A percentile compares a stretch with the other conserved stretches of the same genome.
Evolutionary conservation across 805 yeast species (phyloP).

Genomic region (Tetrapisispora phaffii): DNA sequence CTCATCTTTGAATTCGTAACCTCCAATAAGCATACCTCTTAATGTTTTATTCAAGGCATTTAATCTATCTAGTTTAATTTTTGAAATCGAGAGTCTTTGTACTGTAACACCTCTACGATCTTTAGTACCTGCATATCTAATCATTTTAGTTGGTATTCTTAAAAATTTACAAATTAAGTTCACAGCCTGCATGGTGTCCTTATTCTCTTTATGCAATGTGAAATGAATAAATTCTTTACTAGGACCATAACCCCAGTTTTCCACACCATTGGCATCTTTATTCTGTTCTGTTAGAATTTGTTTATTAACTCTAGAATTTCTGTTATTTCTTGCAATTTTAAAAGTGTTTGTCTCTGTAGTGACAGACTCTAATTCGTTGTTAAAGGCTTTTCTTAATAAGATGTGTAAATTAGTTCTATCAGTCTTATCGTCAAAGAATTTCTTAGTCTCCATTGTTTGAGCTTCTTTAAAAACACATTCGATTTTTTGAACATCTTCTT

Average conservation of each 20-base stretch:
- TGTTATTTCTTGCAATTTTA: slow-evolving; percentile 46
- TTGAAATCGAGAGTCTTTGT: slow-evolving; percentile 63
- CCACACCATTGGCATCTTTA: slow-evolving; percentile 39
- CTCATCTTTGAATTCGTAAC: slow-evolving; percentile 55
- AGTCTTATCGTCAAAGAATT: slow-evolving; percentile 54
- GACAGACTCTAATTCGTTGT: slow-evolving; percentile 64
- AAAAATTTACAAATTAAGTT: slow-evolving; percentile 60
- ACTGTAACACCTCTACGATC: slow-evolving; percentile 94
- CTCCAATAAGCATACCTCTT: slow-evolving; percentile 71
- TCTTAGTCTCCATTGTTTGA: slow-evolving; percentile 46
- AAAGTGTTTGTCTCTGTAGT: slow-evolving; percentile 64
- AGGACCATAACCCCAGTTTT: slow-evolving; percentile 68
- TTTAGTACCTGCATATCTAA: slow-evolving; percentile 89
- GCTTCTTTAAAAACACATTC: slow-evolving; percentile 47
- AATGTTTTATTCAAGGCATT: slow-evolving; percentile 66
- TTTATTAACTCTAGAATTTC: slow-evolving; percentile 32
- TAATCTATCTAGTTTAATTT: slow-evolving; percentile 64
- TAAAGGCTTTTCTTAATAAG: slow-evolving; percentile 61
- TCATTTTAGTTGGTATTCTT: slow-evolving; percentile 57
- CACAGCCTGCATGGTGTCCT: slow-evolving; percentile 95
- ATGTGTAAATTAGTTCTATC: slow-evolving; percentile 74
- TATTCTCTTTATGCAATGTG: slow-evolving; percentile 82
- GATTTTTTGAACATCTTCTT: slow-evolving; percentile 46
- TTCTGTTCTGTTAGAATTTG: slow-evolving; percentile 30
- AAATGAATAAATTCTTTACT: slow-evolving; percentile 61